Percentiles rank a stretch among this genome's conserved stretches.
These are phyloP conservation scores for Naganishia friedmannii DNA, from an alignment of 768 basidiomycete genomes.

Conservation along the genomic window DNA sequence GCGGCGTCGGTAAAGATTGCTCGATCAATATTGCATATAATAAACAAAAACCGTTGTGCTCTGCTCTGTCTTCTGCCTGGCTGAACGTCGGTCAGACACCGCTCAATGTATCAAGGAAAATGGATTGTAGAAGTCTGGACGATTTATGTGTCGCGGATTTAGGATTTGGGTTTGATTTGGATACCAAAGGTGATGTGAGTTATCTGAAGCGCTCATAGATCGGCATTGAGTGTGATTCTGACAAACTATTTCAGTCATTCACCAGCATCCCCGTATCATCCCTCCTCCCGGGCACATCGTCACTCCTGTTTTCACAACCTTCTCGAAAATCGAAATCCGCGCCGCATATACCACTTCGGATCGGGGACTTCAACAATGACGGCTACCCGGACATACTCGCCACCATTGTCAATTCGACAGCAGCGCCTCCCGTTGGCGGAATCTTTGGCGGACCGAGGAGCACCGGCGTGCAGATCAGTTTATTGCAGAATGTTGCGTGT, in stretches of 20 bases:
- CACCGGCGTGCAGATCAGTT: slow-evolving; percentile 41
- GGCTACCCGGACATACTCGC: slow-evolving; percentile 86
- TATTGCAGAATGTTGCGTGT: slow-evolving; percentile 51
- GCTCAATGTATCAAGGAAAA: background rate
- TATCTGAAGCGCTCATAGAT: slow-evolving; percentile 52
- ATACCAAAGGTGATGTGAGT: slow-evolving; percentile 49
- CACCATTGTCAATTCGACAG: slow-evolving; percentile 55
- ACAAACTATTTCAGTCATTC: slow-evolving; percentile 58
- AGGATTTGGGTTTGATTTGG: slow-evolving; percentile 72
- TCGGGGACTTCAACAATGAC: slow-evolving; percentile 88
- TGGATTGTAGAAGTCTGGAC: slow-evolving; percentile 42
- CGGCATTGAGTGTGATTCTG: too few relatives aligned
- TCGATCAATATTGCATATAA: slow-evolving; percentile 90
- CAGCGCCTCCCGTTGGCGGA: slow-evolving; percentile 53
- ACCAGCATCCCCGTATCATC: slow-evolving; percentile 64
- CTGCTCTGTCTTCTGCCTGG: slow-evolving; percentile 46
- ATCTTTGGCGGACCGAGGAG: slow-evolving; percentile 41
- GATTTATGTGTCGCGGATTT: slow-evolving; percentile 79
- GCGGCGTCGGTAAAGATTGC: slow-evolving; percentile 73
- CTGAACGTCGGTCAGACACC: background rate
- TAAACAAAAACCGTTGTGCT: slow-evolving; percentile 78
- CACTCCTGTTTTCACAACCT: slow-evolving; percentile 53
- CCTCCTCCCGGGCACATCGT: slow-evolving; percentile 56
- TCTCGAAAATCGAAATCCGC: slow-evolving; percentile 53
- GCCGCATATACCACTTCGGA: slow-evolving; percentile 70